Base-by-base conservation (phyloP, 2,329 filamentous ascomycete genomes). In the Juglanconis sp. region DNA sequence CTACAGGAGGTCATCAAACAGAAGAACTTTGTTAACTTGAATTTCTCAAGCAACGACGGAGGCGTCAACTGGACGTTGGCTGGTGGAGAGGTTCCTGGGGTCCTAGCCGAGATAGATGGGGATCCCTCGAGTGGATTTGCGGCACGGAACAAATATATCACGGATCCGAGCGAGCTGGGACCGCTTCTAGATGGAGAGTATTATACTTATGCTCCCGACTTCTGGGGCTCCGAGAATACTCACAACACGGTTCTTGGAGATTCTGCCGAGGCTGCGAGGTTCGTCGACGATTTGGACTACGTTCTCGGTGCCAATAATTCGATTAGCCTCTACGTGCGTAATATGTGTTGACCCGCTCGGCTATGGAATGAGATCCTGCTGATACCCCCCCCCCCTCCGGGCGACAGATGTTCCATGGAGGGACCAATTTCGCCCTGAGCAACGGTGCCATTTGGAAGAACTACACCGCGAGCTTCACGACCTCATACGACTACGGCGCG, bases 401-500 rank as follows among this genome's bases (percentile, higher is more conserved):
- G 31, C 9, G 35, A 10, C 17, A 63, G 60, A 81, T 82, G 79
- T 77, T 82, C 61, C 79, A 82, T 62, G 80, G 80, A 4, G 80
- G 79, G 1, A 82, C 79, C 2, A 82, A 81, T 59, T 82, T 77
- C 61, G 80, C 73, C 0, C 79, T 81, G 61, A 69, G 76, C 30
- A 80, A 77, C 64, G 79, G 80, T 7, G 77, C 74, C 1, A 67
- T 79, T 10, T 79, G 76, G 73, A 70, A 71, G 52, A 73, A 77
- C 56, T 68, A 69, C 8, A 72, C 74, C 17, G 72, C 72, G 6
- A 71, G 70, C 17, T 75, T 80, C 53, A 80, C 75, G 0, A 76
- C 77, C 2, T 79, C 76, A 61, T 83, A 82, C 63, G 80, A 83
- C 65, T 82, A 82, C 54, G 79, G 78, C 31, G 71, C 80, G 0